Conservation (phyloP, 2,329 filamentous ascomycete species). For the Beauveria bassiana region DNA sequence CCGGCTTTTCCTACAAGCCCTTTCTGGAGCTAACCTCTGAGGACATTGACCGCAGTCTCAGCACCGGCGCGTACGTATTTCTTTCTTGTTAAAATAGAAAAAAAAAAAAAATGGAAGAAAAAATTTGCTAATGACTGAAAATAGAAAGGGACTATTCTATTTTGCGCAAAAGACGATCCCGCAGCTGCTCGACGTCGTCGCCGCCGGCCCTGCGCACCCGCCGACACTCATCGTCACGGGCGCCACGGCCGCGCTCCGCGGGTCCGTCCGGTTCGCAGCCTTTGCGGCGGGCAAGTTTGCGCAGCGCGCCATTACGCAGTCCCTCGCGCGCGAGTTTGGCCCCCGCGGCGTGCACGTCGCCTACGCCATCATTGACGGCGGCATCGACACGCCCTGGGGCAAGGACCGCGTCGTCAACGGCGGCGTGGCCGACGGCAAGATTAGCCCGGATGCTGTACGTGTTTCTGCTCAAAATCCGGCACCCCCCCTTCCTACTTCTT, state of each 20-base stretch:
- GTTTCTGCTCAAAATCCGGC: not conserved
- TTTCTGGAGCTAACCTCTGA: constrained; percentile 48
- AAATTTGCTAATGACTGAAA: not conserved
- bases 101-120: not conserved
- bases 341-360: constrained; percentile 77
- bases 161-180: constrained; percentile 70
- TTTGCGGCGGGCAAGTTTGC: constrained; percentile 81
- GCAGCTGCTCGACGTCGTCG: constrained; percentile 55
- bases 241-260: constrained; percentile 72
- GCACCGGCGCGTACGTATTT: constrained; percentile 40
- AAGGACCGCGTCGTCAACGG: constrained; percentile 42
- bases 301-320: constrained; percentile 64
- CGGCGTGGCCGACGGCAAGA: constrained; percentile 50
- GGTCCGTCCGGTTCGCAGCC: constrained; percentile 57
- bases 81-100: not conserved
- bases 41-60: constrained; percentile 41
- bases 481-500: not conserved
- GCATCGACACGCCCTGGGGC: constrained; percentile 72
- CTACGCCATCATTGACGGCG: constrained; percentile 75
- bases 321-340: constrained; percentile 74
- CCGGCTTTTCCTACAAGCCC: constrained; percentile 42
- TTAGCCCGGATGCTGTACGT: constrained; percentile 66
- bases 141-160: constrained; percentile 60
- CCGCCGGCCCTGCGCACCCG: constrained; percentile 47
- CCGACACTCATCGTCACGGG: constrained; percentile 81